phyloP scores from a whole-genome alignment of 2,329 filamentous ascomycete species.

The Trichophaea hybrida region DNA sequence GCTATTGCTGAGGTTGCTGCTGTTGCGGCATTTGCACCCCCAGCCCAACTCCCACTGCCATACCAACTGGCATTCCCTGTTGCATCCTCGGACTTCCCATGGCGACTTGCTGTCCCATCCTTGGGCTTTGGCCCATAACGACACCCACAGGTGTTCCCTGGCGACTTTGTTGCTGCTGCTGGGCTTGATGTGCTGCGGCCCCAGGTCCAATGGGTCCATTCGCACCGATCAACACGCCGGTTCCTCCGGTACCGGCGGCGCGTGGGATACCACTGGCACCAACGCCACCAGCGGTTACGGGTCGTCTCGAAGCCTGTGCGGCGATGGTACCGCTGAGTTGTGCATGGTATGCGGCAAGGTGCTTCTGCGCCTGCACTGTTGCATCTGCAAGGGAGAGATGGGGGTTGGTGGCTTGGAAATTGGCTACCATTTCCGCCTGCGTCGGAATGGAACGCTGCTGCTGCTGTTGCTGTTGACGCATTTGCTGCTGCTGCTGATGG shows the following conservation, averaged over 20 bases:
- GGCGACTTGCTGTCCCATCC: constrained; percentile 7
- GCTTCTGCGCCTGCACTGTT: constrained; percentile 15
- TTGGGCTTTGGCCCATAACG: constrained; percentile 9
- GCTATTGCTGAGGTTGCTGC: background rate
- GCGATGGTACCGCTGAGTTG: constrained; percentile 12
- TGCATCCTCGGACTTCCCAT: constrained; percentile 1
- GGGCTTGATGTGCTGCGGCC: constrained; percentile 13
- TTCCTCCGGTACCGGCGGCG: background rate
- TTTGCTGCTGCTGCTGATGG: constrained; percentile 5
- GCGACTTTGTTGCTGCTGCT: constrained; percentile 12
- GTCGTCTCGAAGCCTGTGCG: background rate
- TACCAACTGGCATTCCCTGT: constrained; percentile 4
- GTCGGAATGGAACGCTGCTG: constrained; percentile 11
- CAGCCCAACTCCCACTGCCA: background rate
- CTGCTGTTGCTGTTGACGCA: constrained; percentile 25
- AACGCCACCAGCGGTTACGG: background rate
- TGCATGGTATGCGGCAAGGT: constrained; percentile 14
- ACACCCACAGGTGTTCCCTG: constrained; percentile 10
- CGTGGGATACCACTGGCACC: background rate
- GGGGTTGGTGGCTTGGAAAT: background rate
- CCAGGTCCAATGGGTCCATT: constrained; percentile 20
- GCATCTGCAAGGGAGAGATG: constrained; percentile 4
- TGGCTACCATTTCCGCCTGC: constrained; percentile 27
- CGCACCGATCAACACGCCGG: constrained; percentile 19
- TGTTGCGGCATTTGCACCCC: background rate